These are phyloP conservation scores for Xylaria sp. DNA, from an alignment of 2,329 filamentous ascomycete genomes.

Conservation along the genomic window DNA sequence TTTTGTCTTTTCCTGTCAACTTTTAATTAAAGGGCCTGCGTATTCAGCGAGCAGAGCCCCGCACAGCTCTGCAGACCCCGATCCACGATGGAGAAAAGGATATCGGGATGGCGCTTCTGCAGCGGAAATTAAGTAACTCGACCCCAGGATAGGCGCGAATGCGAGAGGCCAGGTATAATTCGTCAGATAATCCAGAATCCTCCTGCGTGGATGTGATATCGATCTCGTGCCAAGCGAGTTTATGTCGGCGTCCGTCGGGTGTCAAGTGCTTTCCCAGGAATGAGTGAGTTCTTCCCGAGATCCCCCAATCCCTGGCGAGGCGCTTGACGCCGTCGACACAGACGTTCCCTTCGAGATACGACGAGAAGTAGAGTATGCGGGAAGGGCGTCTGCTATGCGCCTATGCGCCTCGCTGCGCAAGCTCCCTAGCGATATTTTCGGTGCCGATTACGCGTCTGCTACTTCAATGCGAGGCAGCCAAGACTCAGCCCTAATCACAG, in stretches of 20 bases:
- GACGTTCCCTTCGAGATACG: constrained; percentile 1
- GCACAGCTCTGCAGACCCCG: neutral
- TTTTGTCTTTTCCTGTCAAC: neutral
- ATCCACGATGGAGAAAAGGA: neutral
- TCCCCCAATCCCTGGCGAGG: neutral
- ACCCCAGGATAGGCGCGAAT: constrained; percentile 2
- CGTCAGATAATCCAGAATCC: constrained; percentile 1
- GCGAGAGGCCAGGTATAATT: constrained; percentile 9
- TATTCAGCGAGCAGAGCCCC: neutral
- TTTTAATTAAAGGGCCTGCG: neutral
- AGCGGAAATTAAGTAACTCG: neutral
- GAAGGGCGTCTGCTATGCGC: constrained; percentile 4
- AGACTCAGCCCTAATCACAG: constrained; percentile 18
- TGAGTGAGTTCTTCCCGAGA: constrained; percentile 2
- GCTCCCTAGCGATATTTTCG: constrained; percentile 7
- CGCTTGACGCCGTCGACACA: neutral
- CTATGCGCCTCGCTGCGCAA: constrained; percentile 5
- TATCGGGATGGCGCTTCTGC: constrained; percentile 23
- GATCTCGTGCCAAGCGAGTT: constrained; percentile 24
- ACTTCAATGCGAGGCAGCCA: constrained; percentile 25
- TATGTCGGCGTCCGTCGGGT: constrained; percentile 32
- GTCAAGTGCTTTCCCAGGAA: constrained; percentile 23
- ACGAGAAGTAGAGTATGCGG: neutral
- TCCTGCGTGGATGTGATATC: neutral
- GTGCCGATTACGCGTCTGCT: constrained; percentile 9